A percentile compares a stretch with the other conserved stretches of the same genome.
Conservation (phyloP, 768 basidiomycete species). For the Hypholoma sublateritium region DNA sequence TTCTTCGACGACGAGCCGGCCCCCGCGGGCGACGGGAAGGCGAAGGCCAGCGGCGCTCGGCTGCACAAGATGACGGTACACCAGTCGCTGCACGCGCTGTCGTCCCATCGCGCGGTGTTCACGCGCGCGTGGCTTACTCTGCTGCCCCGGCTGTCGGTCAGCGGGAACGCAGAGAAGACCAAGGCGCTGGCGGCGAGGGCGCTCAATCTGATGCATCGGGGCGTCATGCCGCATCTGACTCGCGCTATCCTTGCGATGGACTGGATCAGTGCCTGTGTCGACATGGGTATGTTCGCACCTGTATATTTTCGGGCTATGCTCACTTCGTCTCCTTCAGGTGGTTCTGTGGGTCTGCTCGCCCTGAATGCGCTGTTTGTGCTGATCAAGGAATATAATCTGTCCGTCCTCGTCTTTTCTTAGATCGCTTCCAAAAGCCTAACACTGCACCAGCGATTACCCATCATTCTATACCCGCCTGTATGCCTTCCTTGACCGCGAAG, state of each 20-base stretch:
- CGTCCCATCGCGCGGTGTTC: constrained; percentile 80
- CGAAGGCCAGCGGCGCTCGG: constrained; percentile 42
- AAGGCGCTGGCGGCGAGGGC: constrained; percentile 51
- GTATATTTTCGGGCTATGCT: neutral
- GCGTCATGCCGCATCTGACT: constrained; percentile 82
- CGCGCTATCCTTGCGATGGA: constrained; percentile 84
- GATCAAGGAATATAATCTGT: constrained; percentile 94
- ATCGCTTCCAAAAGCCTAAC: neutral
- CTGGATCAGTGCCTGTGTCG: constrained; percentile 85
- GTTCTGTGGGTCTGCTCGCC: constrained; percentile 81
- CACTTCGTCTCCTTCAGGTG: constrained; percentile 48
- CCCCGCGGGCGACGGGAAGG: constrained; percentile 29
- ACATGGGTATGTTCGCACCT: constrained; percentile 55
- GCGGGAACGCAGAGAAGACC: constrained; percentile 32
- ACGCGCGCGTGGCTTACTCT: constrained; percentile 79
- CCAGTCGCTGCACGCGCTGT: constrained; percentile 72
- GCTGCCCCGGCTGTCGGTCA: constrained; percentile 54
- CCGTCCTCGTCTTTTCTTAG: constrained; percentile 1
- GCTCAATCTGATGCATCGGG: constrained; percentile 78
- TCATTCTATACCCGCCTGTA: constrained; percentile 93
- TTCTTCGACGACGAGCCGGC: constrained; percentile 73
- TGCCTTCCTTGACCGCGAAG: constrained; percentile 80
- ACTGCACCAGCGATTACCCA: constrained; percentile 78
- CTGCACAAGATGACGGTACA: constrained; percentile 69
- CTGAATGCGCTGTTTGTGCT: constrained; percentile 89